A percentile compares a stretch with the other conserved stretches of the same genome.
phyloP scores from a whole-genome alignment of 2,329 filamentous ascomycete genomes.

The Hypomyces rosellus region DNA sequence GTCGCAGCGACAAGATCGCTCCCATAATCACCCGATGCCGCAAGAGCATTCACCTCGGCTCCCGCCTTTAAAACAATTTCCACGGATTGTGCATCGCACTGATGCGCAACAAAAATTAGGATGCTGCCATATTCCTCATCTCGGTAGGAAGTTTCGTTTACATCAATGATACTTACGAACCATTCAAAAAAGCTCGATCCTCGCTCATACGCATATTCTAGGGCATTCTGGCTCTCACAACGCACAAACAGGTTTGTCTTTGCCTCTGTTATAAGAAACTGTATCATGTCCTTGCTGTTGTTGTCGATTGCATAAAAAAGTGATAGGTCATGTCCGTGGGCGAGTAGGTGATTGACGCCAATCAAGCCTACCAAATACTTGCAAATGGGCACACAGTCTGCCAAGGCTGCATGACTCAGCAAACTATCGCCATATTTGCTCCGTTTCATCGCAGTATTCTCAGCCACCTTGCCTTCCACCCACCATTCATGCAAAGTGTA shows the following conservation, averaged over 20 bases:
- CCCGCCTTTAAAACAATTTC: not conserved
- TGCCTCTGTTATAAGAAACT: not conserved
- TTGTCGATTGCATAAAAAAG: not conserved
- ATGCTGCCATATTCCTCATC: not conserved
- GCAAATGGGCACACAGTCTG: no score
- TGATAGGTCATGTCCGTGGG: not conserved
- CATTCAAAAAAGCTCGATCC: no score
- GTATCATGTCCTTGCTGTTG: not conserved
- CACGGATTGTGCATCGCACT: no score
- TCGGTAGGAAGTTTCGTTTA: not conserved
- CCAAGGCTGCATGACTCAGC: no score
- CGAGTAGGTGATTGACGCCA: not conserved
- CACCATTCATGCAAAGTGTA: no score
- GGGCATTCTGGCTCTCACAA: not conserved
- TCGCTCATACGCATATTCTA: not conserved
- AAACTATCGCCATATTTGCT: no score
- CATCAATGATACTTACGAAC: not conserved
- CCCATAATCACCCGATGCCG: not conserved
- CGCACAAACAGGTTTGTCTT: not conserved
- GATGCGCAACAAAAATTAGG: no score
- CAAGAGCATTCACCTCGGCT: not conserved
- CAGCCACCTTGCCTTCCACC: no score
- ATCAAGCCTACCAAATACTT: no score
- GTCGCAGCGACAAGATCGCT: slow-evolving; percentile 1
- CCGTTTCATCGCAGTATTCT: no score